These are phyloP conservation scores for Pichia eremophila DNA, from an alignment of 805 yeast species.

Conservation along the genomic window DNA sequence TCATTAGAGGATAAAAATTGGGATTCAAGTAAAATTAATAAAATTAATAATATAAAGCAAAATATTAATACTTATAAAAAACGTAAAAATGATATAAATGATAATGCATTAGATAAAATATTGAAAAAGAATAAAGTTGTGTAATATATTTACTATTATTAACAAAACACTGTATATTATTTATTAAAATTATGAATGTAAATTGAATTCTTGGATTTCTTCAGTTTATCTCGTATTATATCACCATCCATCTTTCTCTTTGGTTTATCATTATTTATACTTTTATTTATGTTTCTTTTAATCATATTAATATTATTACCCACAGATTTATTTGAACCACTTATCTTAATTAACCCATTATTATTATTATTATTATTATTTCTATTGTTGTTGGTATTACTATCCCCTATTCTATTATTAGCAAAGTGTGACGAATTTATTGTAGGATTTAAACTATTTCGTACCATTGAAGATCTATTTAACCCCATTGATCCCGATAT, in stretches of 20 bases:
- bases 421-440: neutral
- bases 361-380: too few relatives aligned
- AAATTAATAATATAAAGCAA: slow-evolving; percentile 10
- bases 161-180: neutral
- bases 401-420: neutral
- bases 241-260: neutral
- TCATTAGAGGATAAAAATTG: slow-evolving; percentile 14
- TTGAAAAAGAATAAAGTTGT: slow-evolving; percentile 9
- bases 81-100: slow-evolving; percentile 6
- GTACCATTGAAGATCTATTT: neutral
- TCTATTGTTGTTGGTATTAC: too few relatives aligned
- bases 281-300: neutral
- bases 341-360: too few relatives aligned
- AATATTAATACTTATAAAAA: slow-evolving; percentile 14
- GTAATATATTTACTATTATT: neutral
- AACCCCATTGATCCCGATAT: neutral
- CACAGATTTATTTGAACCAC: neutral
- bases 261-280: neutral
- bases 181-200: neutral
- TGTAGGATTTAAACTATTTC: too few relatives aligned
- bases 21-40: slow-evolving; percentile 4
- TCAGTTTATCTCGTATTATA: neutral
- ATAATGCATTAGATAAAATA: slow-evolving; percentile 13
- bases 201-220: slow-evolving; percentile 1
- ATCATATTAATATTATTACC: too few relatives aligned